phyloP scores from a whole-genome alignment of 1,139 yeast species.

The Yamadazyma membranifaciens region DNA sequence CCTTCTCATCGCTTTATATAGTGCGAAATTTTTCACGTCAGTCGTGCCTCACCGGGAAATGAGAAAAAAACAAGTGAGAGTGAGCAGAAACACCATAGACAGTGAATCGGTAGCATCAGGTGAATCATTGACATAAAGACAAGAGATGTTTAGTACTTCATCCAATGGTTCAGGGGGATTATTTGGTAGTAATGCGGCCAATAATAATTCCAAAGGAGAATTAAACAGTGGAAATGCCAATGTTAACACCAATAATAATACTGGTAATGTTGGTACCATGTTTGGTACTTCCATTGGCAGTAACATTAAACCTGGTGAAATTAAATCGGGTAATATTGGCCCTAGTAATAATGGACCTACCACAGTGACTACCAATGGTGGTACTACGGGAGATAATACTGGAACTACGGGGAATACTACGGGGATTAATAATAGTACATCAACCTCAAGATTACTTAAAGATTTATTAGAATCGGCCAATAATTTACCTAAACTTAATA shows the following conservation, averaged over 20 bases:
- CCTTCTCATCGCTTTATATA: neutral
- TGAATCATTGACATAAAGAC: too few species aligned
- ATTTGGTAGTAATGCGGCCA: neutral
- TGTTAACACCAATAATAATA: neutral
- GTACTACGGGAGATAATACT: neutral
- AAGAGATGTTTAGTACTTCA: too few species aligned
- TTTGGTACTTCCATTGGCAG: neutral
- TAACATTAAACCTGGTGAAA: neutral
- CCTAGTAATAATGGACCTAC: neutral
- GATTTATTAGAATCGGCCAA: constrained; percentile 72
- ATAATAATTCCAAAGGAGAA: neutral
- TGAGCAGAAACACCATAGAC: too few species aligned
- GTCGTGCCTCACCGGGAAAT: neutral
- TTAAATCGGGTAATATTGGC: neutral
- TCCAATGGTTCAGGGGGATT: neutral
- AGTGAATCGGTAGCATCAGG: too few species aligned
- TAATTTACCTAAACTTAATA: constrained; percentile 61
- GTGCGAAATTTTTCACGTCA: neutral
- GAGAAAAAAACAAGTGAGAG: too few species aligned
- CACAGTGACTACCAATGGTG: too few species aligned
- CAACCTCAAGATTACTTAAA: constrained; percentile 28
- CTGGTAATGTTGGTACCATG: neutral
- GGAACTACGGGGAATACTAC: neutral
- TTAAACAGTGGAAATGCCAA: neutral
- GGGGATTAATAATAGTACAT: neutral